Evolutionary conservation across 2,329 filamentous ascomycete genomes (phyloP).

Genomic region (Lachnellula subtilissima): DNA sequence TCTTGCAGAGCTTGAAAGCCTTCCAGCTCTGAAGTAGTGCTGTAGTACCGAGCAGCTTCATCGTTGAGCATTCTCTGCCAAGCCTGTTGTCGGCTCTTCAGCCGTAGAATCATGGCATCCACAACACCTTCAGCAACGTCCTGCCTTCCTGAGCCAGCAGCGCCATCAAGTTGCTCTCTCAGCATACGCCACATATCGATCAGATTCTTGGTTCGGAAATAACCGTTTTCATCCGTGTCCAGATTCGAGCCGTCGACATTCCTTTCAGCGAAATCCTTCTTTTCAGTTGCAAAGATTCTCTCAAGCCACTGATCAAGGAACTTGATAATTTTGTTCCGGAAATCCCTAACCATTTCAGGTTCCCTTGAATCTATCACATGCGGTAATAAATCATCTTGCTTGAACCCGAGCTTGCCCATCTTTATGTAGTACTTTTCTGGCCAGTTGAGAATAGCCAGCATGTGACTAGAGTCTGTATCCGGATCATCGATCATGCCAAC

Average conservation of each 20-base stretch:
- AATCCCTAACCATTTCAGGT: conserved; percentile 85
- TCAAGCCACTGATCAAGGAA: conserved; percentile 98
- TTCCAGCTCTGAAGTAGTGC: conserved; percentile 50
- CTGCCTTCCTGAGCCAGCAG: conserved; percentile 74
- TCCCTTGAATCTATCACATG: conserved; percentile 90
- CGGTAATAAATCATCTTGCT: conserved; percentile 69
- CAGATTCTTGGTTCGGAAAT: conserved; percentile 85
- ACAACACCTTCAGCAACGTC: conserved; percentile 94
- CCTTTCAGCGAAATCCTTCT: conserved; percentile 73
- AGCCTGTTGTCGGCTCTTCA: conserved; percentile 74
- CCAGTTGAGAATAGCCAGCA: conserved; percentile 90
- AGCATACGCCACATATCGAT: conserved; percentile 98
- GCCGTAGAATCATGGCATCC: conserved; percentile 87
- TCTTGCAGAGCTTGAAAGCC: conserved; percentile 80
- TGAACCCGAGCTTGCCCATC: conserved; percentile 84
- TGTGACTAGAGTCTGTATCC: conserved; percentile 77
- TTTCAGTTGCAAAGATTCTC: conserved; percentile 79
- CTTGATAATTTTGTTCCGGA: conserved; percentile 90
- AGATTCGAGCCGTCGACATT: conserved; percentile 69
- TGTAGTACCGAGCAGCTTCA: conserved; percentile 71
- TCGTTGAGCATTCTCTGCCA: conserved; percentile 88
- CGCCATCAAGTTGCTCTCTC: conserved; percentile 83
- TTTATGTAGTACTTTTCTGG: conserved; percentile 94
- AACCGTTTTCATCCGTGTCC: conserved; percentile 82
- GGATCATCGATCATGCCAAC: conserved; percentile 77